Base-by-base conservation (phyloP, 169 alveolate species). In the Eimeria acervulina region DNA sequence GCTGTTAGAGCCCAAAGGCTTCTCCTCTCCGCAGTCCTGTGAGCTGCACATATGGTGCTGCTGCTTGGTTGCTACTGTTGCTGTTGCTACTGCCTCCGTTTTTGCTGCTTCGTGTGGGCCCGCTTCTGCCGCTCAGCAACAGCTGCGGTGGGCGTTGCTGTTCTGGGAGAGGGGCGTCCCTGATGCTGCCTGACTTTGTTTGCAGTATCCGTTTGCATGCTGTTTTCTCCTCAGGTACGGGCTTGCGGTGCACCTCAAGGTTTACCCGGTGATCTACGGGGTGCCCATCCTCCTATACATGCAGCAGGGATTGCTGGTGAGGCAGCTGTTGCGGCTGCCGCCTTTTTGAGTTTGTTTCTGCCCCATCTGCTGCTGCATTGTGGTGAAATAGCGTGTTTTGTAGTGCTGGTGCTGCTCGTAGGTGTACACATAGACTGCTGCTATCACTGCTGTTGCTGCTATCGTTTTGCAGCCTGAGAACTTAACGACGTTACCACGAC, bases 251-350 rank as follows among this genome's bases (percentile, higher is more conserved):
- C 99, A 99, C 95, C 98, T 99, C 93, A 99, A 99, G 95, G 97
- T 99, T 52, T 99, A 98, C 96, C 99, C 99, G 36, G 98, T 99
- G 88, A 99, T 99, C 42, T 99, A 99, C 98, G 98, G 99, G n/a
- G 96, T 99, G 0, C 99, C 99, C 1, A 80, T 98, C 59, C 92
- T 98, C 84, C 96, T 98, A 42, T 83, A 28, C 47, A 44, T 81
- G 90, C 90, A 81, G 26, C 28, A 47, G 44, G 90, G 90, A 47
- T 47, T 33, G 61, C 52, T 85, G 55, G 93, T 85, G 81, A 38
- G 90, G 40, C 72, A n/a, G 42, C 66, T 59, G 68, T n/a, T 80
- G 70, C 90, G 26, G 15, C 63, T 80, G 66, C 17, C n/a, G 51
- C 33, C 23, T 13, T 31, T 80, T 78, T 44, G 90, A 5, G 12